These are phyloP conservation scores for Pyrenophora teres DNA, from an alignment of 2,329 filamentous ascomycete genomes.

Conservation along the genomic window DNA sequence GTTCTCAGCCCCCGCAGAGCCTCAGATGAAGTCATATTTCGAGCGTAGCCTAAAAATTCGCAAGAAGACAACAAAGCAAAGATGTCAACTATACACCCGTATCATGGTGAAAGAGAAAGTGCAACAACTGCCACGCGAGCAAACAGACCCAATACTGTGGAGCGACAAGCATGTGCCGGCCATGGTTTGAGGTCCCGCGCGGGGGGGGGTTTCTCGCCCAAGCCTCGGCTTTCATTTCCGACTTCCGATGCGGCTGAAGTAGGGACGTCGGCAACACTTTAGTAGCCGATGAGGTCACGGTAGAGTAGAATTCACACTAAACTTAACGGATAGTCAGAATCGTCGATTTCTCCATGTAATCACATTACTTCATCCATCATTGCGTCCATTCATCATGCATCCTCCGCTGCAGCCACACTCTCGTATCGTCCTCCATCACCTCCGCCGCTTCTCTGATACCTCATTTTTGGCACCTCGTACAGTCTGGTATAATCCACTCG, in stretches of 20 bases:
- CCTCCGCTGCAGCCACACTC: constrained; percentile 54
- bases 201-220: constrained; percentile 27
- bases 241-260: constrained; percentile 5
- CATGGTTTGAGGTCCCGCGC: constrained; percentile 20
- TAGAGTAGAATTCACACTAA: background rate
- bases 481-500: constrained; percentile 84
- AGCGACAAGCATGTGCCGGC: constrained; percentile 19
- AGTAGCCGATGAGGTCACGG: constrained; percentile 4
- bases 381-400: constrained; percentile 13
- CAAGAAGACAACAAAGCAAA: background rate
- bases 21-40: constrained; percentile 44
- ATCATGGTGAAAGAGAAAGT: constrained; percentile 15
- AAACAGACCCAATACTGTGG: constrained; percentile 2
- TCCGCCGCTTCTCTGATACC: constrained; percentile 50
- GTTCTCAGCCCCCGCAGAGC: constrained; percentile 34
- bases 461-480: constrained; percentile 84
- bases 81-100: background rate
- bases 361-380: constrained; percentile 3
- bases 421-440: constrained; percentile 60
- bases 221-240: constrained; percentile 26
- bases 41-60: constrained; percentile 4
- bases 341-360: background rate
- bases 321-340: background rate
- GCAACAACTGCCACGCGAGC: constrained; percentile 4
- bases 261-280: constrained; percentile 7